Evolutionary conservation across 352 stramenopile species (phyloP).

Genomic region (Phytophthora kernoviae): DNA sequence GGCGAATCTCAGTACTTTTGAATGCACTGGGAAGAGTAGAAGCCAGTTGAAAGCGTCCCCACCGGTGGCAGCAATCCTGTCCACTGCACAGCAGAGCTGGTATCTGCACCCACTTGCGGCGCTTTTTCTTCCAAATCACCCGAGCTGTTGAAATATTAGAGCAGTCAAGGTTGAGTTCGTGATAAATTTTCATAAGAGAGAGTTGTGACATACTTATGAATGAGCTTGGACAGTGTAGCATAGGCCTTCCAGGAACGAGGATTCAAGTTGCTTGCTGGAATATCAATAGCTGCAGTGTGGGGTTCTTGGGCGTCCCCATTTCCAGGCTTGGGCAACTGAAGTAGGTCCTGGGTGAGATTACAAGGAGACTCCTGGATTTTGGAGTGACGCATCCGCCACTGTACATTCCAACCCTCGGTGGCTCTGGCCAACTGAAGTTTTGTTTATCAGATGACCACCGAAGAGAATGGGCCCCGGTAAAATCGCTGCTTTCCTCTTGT

Average conservation of each 20-base stretch:
- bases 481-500: not conserved
- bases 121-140: conserved; percentile 15
- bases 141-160: conserved; percentile 10
- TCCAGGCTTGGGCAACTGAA: conserved; percentile 14
- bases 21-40: conserved; percentile 18
- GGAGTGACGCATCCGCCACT: conserved; percentile 16
- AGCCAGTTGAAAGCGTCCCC: conserved; percentile 23
- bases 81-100: conserved; percentile 14
- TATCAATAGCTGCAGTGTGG: conserved; percentile 9
- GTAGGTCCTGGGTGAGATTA: conserved; percentile 31
- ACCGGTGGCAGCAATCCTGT: conserved; percentile 31
- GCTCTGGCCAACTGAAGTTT: conserved; percentile 21
- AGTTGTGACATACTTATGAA: conserved; percentile 53
- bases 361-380: conserved; percentile 19
- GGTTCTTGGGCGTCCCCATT: conserved; percentile 12
- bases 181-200: not conserved
- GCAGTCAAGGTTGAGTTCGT: not conserved
- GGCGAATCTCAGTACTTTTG: conserved; percentile 3
- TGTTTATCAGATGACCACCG: conserved; percentile 25
- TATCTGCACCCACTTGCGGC: conserved; percentile 2
- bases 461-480: conserved; percentile 3
- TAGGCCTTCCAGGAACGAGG: conserved; percentile 73
- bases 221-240: conserved; percentile 70
- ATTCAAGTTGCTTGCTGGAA: conserved; percentile 46
- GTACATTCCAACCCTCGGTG: conserved; percentile 17